These are phyloP conservation scores for Entophlyctis luteolus DNA, from an alignment of 192 early-diverging fungal genomes.

Conservation along the genomic window DNA sequence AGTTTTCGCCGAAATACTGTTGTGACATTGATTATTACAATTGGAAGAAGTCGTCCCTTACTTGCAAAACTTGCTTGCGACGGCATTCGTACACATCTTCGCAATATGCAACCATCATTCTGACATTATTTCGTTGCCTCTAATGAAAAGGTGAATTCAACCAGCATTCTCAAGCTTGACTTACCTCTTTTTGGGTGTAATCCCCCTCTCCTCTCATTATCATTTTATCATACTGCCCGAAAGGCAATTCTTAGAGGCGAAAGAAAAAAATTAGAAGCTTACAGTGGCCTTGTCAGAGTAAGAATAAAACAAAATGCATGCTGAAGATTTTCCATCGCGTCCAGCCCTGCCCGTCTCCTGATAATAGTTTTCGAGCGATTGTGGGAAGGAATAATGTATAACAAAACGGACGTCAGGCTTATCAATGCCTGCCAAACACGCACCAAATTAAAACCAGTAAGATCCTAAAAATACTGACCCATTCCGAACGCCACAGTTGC, in stretches of 20 bases:
- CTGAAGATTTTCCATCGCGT: slow-evolving; percentile 79
- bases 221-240: slow-evolving; percentile 59
- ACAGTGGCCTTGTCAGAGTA: slow-evolving; percentile 69
- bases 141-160: slow-evolving; percentile 26
- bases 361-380: slow-evolving; percentile 91
- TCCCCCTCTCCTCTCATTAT: slow-evolving; percentile 82
- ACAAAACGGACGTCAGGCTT: slow-evolving; percentile 95
- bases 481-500: slow-evolving; percentile 98
- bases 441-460: too few species aligned
- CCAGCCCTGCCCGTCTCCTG: slow-evolving; percentile 96
- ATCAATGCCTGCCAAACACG: slow-evolving; percentile 82
- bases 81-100: slow-evolving; percentile 85
- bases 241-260: background rate
- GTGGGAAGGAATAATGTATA: slow-evolving; percentile 85
- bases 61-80: slow-evolving; percentile 73
- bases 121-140: slow-evolving; percentile 49
- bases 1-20: slow-evolving; percentile 84
- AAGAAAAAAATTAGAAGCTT: slow-evolving; percentile 1
- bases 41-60: background rate
- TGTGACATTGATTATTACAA: background rate
- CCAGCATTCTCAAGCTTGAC: background rate
- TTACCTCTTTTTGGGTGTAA: slow-evolving; percentile 73
- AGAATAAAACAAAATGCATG: slow-evolving; percentile 81
- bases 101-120: slow-evolving; percentile 66
- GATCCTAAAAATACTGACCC: too few species aligned